phyloP scores from a whole-genome alignment of 352 stramenopile genomes.

The Phytophthora agathidicida region DNA sequence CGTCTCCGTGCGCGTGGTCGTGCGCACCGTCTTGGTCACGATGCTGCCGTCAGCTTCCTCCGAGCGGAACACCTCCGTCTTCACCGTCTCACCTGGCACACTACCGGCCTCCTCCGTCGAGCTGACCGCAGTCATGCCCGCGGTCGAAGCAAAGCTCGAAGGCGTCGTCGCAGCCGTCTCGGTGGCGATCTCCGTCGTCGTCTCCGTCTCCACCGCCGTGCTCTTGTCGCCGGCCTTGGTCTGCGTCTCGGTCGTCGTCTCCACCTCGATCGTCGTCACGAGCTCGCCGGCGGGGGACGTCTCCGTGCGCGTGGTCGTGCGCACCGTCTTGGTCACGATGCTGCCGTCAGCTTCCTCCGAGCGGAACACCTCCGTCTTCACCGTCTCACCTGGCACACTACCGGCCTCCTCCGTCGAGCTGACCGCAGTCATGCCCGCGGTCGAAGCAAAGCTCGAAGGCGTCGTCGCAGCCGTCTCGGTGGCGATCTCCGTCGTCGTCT shows the following conservation, averaged over 20 bases:
- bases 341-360: conserved; percentile 9
- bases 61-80: conserved; percentile 21
- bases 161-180: conserved; percentile 12
- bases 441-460: conserved; percentile 12
- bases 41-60: conserved; percentile 18
- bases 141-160: conserved; percentile 16
- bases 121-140: conserved; percentile 11
- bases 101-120: conserved; percentile 15
- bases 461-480: conserved; percentile 7
- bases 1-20: conserved; percentile 10
- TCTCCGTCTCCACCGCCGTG: conserved; percentile 19
- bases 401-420: conserved; percentile 14
- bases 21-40: conserved; percentile 24
- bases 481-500: conserved; percentile 15
- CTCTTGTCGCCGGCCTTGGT: conserved; percentile 13
- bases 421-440: conserved; percentile 5
- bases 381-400: not conserved
- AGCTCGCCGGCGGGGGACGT: conserved; percentile 1
- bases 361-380: conserved; percentile 17
- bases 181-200: conserved; percentile 15
- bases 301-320: conserved; percentile 15
- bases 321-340: conserved; percentile 17
- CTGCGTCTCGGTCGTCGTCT: conserved; percentile 15
- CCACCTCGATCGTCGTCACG: conserved; percentile 18
- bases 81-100: conserved; percentile 10